These are phyloP conservation scores for Lecanicillium sp. DNA, from an alignment of 2,329 filamentous ascomycete species.

Conservation along the genomic window DNA sequence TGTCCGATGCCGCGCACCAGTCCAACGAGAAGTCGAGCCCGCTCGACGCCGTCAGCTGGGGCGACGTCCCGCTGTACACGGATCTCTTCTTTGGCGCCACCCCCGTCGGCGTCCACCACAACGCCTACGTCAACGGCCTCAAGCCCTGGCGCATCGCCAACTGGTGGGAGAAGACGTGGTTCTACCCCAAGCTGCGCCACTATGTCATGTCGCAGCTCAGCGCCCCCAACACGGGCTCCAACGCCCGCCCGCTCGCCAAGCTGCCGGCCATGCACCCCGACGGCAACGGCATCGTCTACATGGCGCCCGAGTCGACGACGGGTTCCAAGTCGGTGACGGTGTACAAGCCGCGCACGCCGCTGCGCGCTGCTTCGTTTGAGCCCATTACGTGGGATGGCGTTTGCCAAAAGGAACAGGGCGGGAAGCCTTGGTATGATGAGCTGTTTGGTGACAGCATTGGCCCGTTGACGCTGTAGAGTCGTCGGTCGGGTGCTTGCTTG, in stretches of 20 bases:
- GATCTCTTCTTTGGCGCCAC: constrained; percentile 28
- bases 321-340: constrained; percentile 8
- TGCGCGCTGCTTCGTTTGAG: constrained; percentile 12
- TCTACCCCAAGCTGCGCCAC: constrained; percentile 21
- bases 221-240: constrained; percentile 8
- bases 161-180: constrained; percentile 31
- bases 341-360: constrained; percentile 10
- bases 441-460: constrained; percentile 26
- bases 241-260: constrained; percentile 14
- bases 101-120: constrained; percentile 29
- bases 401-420: constrained; percentile 20
- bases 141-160: constrained; percentile 22
- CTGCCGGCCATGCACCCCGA: constrained; percentile 3
- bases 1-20: background rate
- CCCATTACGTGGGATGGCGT: constrained; percentile 23
- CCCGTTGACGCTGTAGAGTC: constrained; percentile 13
- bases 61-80: constrained; percentile 24
- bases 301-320: constrained; percentile 8
- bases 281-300: constrained; percentile 15
- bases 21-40: constrained; percentile 7
- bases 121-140: constrained; percentile 24
- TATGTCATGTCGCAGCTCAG: constrained; percentile 19
- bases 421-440: constrained; percentile 22
- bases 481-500: background rate
- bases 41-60: constrained; percentile 19